Percentiles rank a stretch among this genome's conserved stretches.
Conservation (phyloP, 2,329 filamentous ascomycete species). For the Bertia moriformis region DNA sequence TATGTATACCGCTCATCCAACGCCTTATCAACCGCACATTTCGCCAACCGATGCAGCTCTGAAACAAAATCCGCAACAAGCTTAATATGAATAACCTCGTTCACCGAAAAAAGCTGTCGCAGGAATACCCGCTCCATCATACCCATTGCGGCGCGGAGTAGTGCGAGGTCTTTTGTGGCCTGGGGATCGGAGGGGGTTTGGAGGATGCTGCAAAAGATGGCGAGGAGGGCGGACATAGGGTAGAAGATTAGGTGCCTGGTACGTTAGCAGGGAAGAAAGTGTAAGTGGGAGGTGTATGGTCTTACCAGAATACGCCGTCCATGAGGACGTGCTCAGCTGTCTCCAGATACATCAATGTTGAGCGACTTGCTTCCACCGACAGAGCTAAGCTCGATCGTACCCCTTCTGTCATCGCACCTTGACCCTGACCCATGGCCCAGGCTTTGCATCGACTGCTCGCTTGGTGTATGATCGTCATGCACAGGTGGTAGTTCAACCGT, state of each 20-base stretch:
- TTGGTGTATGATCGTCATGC: slow-evolving; percentile 37
- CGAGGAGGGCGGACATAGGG: slow-evolving; percentile 35
- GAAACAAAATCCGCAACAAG: slow-evolving; percentile 25
- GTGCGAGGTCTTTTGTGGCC: slow-evolving; percentile 26
- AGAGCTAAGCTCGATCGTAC: slow-evolving; percentile 35
- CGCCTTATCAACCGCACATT: slow-evolving; percentile 24
- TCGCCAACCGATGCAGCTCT: slow-evolving; percentile 25
- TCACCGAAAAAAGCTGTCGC: slow-evolving; percentile 11
- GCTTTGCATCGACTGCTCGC: slow-evolving; percentile 34
- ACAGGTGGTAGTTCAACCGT: slow-evolving; percentile 38
- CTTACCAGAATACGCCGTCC: slow-evolving; percentile 33
- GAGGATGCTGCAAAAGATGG: slow-evolving; percentile 38
- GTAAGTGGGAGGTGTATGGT: slow-evolving; percentile 6
- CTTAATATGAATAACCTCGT: slow-evolving; percentile 22
- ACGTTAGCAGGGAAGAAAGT: slow-evolving; percentile 8
- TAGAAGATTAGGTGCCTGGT: slow-evolving; percentile 39
- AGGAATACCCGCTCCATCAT: slow-evolving; percentile 25
- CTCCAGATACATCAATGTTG: slow-evolving; percentile 31
- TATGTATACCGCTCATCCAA: neutral
- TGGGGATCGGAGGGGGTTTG: slow-evolving; percentile 26
- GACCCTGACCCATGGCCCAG: slow-evolving; percentile 16
- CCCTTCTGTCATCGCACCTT: slow-evolving; percentile 21
- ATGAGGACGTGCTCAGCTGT: slow-evolving; percentile 24
- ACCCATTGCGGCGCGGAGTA: slow-evolving; percentile 24
- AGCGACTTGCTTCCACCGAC: slow-evolving; percentile 38